Base-by-base conservation (phyloP, 1,139 yeast genomes). In the Nakaseomyces kungkrabaensis region DNA sequence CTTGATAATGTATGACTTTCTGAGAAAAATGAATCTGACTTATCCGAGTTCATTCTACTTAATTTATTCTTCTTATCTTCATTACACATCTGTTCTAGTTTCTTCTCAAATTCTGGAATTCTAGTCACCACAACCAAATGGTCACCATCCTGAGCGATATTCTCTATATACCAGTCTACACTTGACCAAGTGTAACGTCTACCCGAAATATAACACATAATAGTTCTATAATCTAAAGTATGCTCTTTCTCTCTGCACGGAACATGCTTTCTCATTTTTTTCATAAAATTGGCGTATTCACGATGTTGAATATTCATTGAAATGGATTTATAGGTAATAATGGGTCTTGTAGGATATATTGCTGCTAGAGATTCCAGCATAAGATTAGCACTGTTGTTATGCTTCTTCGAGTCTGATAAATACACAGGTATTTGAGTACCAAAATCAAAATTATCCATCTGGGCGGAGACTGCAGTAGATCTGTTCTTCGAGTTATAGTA, bases 181-280 rank as follows among this genome's bases (percentile, higher is more conserved):
- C 86, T 78, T 10, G 79, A 79, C 85, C 89, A 80, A 1, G 90
- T 82, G 63, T 81, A 85, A 45, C 71, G 72, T 51, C 85, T 71
- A 3, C 84, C 87, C 50, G 81, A 76, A 13, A 83, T 72, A 58
- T 80, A 78, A 27, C 82, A 75, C 52, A 80, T 66, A 17, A 82
- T 74, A n/a, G 75, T 77, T 56, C 87, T 67, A 41, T 54, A 49
- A 48, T 65, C 51, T 1, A 67, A 65, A 17, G 62, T 54, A 25
- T 68, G 65, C 5, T 67, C 67, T 26, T 63, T 55, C 51, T 72
- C 66, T 59, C 56, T 71, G 10, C 48, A 46, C 17, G 51, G 51
- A 2, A 56, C 45, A 26, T 45, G 49, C 1, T 50, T 40, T 33
- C 52, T 56, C 5, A 49, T 13, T 2, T 51, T 48, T 25, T 53